Conservation (phyloP, 257 asterid genomes). For the Primulina huaijiensis region DNA sequence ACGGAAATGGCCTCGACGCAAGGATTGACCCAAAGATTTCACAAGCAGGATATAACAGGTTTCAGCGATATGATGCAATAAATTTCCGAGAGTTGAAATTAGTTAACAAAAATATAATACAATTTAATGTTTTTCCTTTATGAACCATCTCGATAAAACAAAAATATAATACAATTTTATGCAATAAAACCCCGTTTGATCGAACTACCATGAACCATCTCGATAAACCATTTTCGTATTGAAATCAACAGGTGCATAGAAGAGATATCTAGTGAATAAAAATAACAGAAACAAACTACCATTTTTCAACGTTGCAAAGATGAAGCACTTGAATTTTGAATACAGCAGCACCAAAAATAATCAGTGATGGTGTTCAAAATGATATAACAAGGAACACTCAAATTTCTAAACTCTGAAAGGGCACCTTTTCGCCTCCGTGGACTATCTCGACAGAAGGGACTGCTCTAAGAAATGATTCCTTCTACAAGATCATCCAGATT, state of each 20-base stretch:
- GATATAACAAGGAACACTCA: conserved; percentile 25
- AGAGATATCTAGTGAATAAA: background rate
- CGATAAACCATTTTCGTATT: too few relatives aligned
- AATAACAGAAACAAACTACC: background rate
- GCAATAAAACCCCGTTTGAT: too few relatives aligned
- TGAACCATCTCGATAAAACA: too few relatives aligned
- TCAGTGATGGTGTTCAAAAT: conserved; percentile 22
- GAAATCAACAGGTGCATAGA: background rate
- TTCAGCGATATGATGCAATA: too few relatives aligned
- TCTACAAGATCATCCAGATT: conserved; percentile 9
- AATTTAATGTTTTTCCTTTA: too few relatives aligned
- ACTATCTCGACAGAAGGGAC: conserved; percentile 16
- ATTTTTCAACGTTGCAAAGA: background rate
- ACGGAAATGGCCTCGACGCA: too few relatives aligned
- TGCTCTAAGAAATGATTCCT: conserved; percentile 18
- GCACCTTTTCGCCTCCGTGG: background rate
- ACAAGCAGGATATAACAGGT: too few relatives aligned
- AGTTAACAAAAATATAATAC: too few relatives aligned
- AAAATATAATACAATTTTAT: too few relatives aligned
- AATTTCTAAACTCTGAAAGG: conserved; percentile 18
- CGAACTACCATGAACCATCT: too few relatives aligned
- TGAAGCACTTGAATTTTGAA: background rate
- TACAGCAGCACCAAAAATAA: conserved; percentile 27
- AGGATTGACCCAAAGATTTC: too few relatives aligned
- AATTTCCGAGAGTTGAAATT: too few relatives aligned